These are phyloP conservation scores for Berkeleyomyces basicola DNA, from an alignment of 2,329 filamentous ascomycete genomes.

Conservation along the genomic window DNA sequence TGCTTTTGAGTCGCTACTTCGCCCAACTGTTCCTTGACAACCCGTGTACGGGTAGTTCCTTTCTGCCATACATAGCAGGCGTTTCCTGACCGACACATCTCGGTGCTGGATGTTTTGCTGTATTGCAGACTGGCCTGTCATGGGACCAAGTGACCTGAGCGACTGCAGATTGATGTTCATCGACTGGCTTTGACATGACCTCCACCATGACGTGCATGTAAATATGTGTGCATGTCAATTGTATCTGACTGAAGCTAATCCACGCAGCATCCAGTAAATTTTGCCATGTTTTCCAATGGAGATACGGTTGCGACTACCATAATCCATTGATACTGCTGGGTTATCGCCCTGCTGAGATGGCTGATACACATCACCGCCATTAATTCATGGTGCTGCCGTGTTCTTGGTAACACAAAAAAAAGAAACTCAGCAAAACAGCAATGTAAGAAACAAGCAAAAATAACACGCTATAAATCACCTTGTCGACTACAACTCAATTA, in stretches of 20 bases:
- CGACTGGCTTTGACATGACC: slow-evolving; percentile 13
- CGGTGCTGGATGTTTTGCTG: background rate
- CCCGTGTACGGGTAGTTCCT: background rate
- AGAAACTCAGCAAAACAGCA: background rate
- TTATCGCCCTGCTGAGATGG: background rate
- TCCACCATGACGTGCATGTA: slow-evolving; percentile 12
- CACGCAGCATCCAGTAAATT: background rate
- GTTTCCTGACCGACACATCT: background rate
- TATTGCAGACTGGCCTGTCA: background rate
- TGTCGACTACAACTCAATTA: slow-evolving; percentile 31
- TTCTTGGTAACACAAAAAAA: background rate
- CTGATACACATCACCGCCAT: background rate
- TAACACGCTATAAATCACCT: slow-evolving; percentile 14
- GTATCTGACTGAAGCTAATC: background rate
- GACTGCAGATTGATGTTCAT: slow-evolving; percentile 3
- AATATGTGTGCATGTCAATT: background rate
- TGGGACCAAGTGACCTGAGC: background rate
- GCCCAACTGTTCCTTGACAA: background rate
- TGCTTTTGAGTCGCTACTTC: slow-evolving; percentile 5
- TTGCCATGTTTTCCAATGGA: no score
- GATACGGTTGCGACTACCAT: no score
- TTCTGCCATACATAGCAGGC: background rate
- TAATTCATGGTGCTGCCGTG: background rate
- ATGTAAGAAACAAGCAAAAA: background rate
- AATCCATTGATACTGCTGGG: background rate